phyloP scores from a whole-genome alignment of 139 green algal genomes.

The Gonium pectorale region DNA sequence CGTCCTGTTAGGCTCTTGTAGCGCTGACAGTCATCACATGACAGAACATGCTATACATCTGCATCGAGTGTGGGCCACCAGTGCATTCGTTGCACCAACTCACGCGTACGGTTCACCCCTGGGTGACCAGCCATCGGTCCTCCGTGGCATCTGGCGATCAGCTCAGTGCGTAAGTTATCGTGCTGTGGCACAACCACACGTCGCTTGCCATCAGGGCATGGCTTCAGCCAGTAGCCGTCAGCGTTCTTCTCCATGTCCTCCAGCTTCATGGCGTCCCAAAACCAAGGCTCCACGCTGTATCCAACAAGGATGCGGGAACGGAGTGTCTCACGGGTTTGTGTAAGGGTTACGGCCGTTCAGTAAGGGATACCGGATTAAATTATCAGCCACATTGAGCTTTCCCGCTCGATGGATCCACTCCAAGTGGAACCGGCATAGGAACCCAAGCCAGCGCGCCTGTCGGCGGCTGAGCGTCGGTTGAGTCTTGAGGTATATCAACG shows the following conservation, averaged over 20 bases:
- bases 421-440: constrained; percentile 14
- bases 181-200: not conserved
- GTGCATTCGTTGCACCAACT: constrained; percentile 1
- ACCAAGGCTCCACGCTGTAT: not conserved
- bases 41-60: constrained; percentile 43
- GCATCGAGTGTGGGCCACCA: constrained; percentile 35
- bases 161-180: not conserved
- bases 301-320: not conserved
- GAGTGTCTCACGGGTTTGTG: not conserved
- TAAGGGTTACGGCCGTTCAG: not conserved
- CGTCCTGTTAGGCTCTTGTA: constrained; percentile 39
- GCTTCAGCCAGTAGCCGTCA: not conserved
- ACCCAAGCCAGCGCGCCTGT: constrained; percentile 37
- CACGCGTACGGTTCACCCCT: constrained; percentile 21
- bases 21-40: constrained; percentile 52
- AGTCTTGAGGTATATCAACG: not conserved
- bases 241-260: not conserved
- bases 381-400: constrained; percentile 25
- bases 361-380: not conserved
- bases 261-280: not conserved
- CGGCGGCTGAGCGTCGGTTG: not conserved
- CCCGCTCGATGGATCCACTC: constrained; percentile 18
- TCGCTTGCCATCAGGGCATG: not conserved
- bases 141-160: not conserved
- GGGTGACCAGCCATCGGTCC: constrained; percentile 27